A percentile compares a stretch with the other conserved stretches of the same genome.
phyloP scores from a whole-genome alignment of 495 filamentous ascomycete genomes.

The Echria macrotheca region DNA sequence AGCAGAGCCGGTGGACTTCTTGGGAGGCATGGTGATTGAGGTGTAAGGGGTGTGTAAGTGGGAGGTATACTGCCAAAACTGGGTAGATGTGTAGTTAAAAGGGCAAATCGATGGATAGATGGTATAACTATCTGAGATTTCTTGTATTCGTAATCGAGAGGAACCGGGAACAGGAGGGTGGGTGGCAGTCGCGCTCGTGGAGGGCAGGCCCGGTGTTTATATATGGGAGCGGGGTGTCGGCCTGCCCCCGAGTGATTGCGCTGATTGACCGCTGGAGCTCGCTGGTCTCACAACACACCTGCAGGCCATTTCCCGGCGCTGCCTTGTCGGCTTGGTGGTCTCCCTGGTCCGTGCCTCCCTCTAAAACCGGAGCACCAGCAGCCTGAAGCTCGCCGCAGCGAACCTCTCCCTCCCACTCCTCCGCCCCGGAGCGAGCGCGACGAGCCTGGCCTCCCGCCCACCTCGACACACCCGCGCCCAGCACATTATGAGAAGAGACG shows the following conservation, averaged over 20 bases:
- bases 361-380: conserved; percentile 7
- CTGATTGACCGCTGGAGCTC: conserved; percentile 20
- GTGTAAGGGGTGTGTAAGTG: conserved; percentile 9
- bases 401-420: not conserved
- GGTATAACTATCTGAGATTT: conserved; percentile 9
- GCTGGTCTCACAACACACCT: conserved; percentile 10
- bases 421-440: not conserved
- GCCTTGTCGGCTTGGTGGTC: conserved; percentile 9
- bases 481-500: too few relatives aligned
- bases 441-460: not conserved
- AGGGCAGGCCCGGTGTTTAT: conserved; percentile 43
- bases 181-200: conserved; percentile 40
- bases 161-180: conserved; percentile 34
- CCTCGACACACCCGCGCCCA: too few relatives aligned
- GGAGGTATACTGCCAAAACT: too few relatives aligned
- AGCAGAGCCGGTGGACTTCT: conserved; percentile 49
- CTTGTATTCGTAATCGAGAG: conserved; percentile 18
- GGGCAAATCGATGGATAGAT: not conserved
- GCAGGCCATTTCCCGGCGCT: conserved; percentile 21
- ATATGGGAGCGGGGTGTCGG: conserved; percentile 38
- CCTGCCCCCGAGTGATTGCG: conserved; percentile 32
- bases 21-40: conserved; percentile 55
- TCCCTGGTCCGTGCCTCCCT: conserved; percentile 19
- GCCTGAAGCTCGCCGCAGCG: not conserved
- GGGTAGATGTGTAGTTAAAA: too few relatives aligned